Base-by-base conservation (phyloP, 2,329 filamentous ascomycete species). In the Raffaelea arxii region DNA sequence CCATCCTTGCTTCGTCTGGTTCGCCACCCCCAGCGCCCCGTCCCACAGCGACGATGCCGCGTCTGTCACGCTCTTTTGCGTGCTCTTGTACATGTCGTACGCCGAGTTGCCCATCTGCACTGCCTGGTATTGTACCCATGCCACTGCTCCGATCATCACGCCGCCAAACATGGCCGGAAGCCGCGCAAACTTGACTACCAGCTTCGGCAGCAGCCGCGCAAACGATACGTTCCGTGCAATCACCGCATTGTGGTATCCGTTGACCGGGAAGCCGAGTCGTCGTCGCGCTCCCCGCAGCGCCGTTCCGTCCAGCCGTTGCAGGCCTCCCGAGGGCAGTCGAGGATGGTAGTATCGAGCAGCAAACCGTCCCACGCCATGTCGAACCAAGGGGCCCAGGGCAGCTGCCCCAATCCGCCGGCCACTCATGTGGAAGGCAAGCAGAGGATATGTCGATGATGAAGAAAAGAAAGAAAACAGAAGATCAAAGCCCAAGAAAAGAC, bases 41-140 rank as follows among this genome's bases (percentile, higher is more conserved):
- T 78, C 81, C 54, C 90, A 84, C 4, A 94, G 56, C 24, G 69
- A 77, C 19, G 78, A 79, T 2, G 87, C 88, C 3, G 84, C 77
- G 30, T 69, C 77, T 4, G 79, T 72, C 14, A 89, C 81, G 9
- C 79, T 77, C 52, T 94, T 86, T 36, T 75, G 83, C 4, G 87
- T 85, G 48, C 75, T 77, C 47, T 77, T 80, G 58, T 92, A 80
- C 25, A 94, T 60, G 55, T 94, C 88, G 51, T 84, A 72, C 3
- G 81, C 84, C 64, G 84, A 90, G 49, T 78, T 87, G 49, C 84
- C 85, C 21, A 85, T 84, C 70, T 88, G 86, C 47, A 83, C 81
- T 52, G 92, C 91, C 66, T 98, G 92, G 62, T 98, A 97, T 62
- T 98, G 92, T 42, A 98, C 69, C 75, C 95, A 98, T 23, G 89